Conservation (phyloP, 208 protist genomes). For the Acanthamoeba comandoni region DNA sequence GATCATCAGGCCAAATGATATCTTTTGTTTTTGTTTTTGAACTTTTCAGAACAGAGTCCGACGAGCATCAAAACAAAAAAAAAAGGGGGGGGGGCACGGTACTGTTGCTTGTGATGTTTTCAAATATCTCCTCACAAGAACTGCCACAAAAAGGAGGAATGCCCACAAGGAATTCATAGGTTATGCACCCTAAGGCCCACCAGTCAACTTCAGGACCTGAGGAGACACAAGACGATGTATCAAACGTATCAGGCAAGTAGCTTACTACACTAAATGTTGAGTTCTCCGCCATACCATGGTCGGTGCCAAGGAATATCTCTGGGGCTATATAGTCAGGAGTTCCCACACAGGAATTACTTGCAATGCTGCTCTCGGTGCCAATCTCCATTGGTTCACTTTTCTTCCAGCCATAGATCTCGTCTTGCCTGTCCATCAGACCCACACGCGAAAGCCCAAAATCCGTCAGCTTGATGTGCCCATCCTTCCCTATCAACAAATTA, state of each 20-base stretch:
- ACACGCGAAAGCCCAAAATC: conserved; percentile 87
- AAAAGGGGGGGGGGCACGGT: background rate
- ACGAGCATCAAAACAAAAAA: background rate
- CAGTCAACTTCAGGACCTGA: conserved; percentile 83
- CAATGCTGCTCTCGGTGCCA: conserved; percentile 10
- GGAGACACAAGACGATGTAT: no score
- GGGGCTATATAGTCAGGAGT: conserved; percentile 85
- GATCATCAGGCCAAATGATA: conserved; percentile 52
- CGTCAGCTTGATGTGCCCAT: conserved; percentile 89
- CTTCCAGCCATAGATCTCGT: conserved; percentile 20
- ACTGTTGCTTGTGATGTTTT: conserved; percentile 83
- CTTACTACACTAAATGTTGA: no score
- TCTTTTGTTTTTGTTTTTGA: no score
- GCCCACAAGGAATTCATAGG: conserved; percentile 88
- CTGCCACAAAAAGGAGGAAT: conserved; percentile 89
- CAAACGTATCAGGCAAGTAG: no score
- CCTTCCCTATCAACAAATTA: conserved; percentile 86
- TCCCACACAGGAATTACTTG: conserved; percentile 71
- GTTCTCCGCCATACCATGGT: conserved; percentile 75
- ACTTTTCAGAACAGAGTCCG: background rate
- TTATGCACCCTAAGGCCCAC: conserved; percentile 88
- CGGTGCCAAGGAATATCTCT: conserved; percentile 84
- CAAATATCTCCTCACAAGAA: conserved; percentile 87
- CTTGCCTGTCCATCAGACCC: conserved; percentile 25
- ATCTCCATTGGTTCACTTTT: conserved; percentile 4